Evolutionary conservation across 2,329 filamentous ascomycete species (phyloP), one percentile per base, ranked within the genome.

Genomic region (Hymenoscyphus linearis): DNA sequence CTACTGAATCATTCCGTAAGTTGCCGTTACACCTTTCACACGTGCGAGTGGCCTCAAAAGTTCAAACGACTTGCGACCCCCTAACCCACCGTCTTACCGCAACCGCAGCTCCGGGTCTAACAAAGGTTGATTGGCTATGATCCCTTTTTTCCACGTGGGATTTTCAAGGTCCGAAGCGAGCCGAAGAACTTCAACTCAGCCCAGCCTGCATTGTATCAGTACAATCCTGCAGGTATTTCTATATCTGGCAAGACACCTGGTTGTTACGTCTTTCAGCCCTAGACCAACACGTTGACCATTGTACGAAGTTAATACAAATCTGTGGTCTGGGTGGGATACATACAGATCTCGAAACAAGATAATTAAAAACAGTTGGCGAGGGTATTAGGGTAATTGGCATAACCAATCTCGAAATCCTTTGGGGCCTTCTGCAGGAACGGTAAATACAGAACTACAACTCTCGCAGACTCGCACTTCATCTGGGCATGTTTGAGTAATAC

Each of bases 81-180:
- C 40, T 13, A 22, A 22, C 7, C 40, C 16, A 47, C n/a, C 6
- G 40, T 47, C 40, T 47, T 47, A 47, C 40, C 44, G 44, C 44
- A 50, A 50, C 44, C 44, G 44, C 44, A 50, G 18, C 44, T 50
- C 9, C 44, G 18, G 44, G 44, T 22, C 44, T 50, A 12, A n/a
- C 22, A 25, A 18, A 50, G 13, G 12, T 25, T 50, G 44, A 50
- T 50, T 50, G 44, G 18, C n/a, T 25, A 7, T 12, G 22, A 25
- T 50, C 44, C 44, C 44, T 50, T 50, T 25, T 50, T 50, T 50
- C 44, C 44, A 50, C 44, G 44, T 50, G 44, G 44, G 44, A 50
- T 25, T 50, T 18, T 50, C 44, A 12, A 50, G 44, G 10, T 22
- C 40, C 22, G 40, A 47, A 47, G 40, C 40, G n/a, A 47, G 40